A percentile compares a stretch with the other conserved stretches of the same genome.
Conservation (phyloP, 306 rosid genomes). For the Calophaca sinica region DNA sequence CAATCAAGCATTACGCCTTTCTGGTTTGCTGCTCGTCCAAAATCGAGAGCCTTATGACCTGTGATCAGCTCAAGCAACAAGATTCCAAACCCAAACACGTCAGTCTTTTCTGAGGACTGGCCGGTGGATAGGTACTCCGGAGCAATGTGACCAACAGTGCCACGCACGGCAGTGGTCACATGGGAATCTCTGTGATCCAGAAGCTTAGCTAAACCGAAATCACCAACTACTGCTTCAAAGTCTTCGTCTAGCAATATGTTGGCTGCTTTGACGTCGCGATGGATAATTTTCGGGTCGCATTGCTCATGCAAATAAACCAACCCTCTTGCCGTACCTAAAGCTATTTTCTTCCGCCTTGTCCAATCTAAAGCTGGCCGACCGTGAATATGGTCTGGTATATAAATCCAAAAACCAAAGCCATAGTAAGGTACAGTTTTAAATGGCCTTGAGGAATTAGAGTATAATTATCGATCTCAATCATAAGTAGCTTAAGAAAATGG, state of each 20-base stretch:
- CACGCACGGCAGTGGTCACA: constrained; percentile 98
- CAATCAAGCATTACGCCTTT: constrained; percentile 97
- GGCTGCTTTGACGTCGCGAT: constrained; percentile 98
- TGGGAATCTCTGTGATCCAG: constrained; percentile 96
- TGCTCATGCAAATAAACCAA: constrained; percentile 96
- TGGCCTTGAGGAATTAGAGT: constrained; percentile 10
- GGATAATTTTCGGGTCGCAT: constrained; percentile 96
- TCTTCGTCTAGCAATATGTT: constrained; percentile 95
- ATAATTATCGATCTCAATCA: constrained; percentile 23
- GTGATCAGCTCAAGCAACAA: constrained; percentile 93
- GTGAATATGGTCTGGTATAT: constrained; percentile 67
- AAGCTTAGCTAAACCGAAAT: constrained; percentile 98
- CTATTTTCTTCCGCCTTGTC: constrained; percentile 89
- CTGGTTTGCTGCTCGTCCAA: constrained; percentile 93
- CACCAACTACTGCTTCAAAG: constrained; percentile 97
- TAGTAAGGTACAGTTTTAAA: constrained; percentile 19
- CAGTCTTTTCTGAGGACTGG: constrained; percentile 97
- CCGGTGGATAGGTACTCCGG: constrained; percentile 96
- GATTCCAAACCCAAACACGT: constrained; percentile 97
- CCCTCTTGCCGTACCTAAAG: constrained; percentile 98
- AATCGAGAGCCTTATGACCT: constrained; percentile 95
- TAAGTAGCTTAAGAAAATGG: constrained; percentile 31
- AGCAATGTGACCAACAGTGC: constrained; percentile 97
- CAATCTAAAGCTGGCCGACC: constrained; percentile 90
- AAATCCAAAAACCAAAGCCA: constrained; percentile 47